Conservation (phyloP, 225 moss, liverwort and hornwort genomes). For the Lunularia cruciata region DNA sequence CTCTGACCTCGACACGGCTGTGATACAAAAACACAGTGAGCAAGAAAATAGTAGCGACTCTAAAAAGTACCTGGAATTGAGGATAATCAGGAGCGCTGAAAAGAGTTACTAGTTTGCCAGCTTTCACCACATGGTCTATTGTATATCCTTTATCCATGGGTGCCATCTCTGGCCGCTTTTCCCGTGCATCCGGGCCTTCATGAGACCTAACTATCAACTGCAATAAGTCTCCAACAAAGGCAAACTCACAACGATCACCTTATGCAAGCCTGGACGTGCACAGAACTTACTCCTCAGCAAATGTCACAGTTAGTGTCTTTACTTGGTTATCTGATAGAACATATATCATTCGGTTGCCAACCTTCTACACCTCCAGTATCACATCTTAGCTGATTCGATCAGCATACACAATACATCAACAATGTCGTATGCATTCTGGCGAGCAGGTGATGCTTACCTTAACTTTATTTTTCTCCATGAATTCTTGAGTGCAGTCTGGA, state of each 20-base stretch:
- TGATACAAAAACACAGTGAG: too few relatives aligned
- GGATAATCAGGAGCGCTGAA: slow-evolving; percentile 99
- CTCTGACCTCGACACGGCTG: background rate
- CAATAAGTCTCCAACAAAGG: slow-evolving; percentile 37
- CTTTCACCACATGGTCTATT: slow-evolving; percentile 89
- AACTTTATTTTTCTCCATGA: slow-evolving; percentile 94
- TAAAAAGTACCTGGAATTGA: slow-evolving; percentile 77
- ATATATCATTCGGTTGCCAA: too few relatives aligned
- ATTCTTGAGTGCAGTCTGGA: slow-evolving; percentile 97
- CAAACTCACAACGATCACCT: slow-evolving; percentile 20
- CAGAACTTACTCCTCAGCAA: background rate
- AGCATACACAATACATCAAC: too few relatives aligned
- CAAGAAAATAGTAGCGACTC: too few relatives aligned
- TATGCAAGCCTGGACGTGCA: background rate
- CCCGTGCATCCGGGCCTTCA: slow-evolving; percentile 96
- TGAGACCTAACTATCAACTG: slow-evolving; percentile 98
- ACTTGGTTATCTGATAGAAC: too few relatives aligned
- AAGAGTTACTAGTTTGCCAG: slow-evolving; percentile 93
- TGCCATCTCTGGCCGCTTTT: slow-evolving; percentile 93
- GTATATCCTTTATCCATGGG: slow-evolving; percentile 95
- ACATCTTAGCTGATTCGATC: too few relatives aligned
- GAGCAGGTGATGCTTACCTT: slow-evolving; percentile 59
- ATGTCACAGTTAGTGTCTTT: background rate
- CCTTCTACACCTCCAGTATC: too few relatives aligned
- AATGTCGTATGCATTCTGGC: too few relatives aligned